Conservation (phyloP, 2,329 filamentous ascomycete species). For the Xylaria sp. region DNA sequence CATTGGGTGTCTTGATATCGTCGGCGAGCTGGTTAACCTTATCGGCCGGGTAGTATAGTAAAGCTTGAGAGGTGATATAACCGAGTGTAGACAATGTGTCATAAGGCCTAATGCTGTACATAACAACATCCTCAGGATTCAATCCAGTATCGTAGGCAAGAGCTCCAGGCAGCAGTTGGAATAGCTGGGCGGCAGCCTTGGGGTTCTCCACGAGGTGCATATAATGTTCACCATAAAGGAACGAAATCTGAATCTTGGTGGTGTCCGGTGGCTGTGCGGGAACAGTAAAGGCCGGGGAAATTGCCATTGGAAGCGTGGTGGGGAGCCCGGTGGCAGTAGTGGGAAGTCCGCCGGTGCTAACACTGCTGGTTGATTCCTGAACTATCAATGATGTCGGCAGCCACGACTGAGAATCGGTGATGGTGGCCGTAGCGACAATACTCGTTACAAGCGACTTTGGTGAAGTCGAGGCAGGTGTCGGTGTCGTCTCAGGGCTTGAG, state of each 20-base stretch:
- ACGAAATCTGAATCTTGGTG: constrained; percentile 81
- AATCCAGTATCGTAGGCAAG: constrained; percentile 70
- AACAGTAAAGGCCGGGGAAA: constrained; percentile 69
- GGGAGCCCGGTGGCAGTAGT: constrained; percentile 63
- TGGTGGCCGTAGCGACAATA: constrained; percentile 50
- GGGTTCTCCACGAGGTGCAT: constrained; percentile 75
- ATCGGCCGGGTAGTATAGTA: constrained; percentile 75
- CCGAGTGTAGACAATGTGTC: constrained; percentile 72
- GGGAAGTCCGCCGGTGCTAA: constrained; percentile 46
- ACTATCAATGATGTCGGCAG: constrained; percentile 68
- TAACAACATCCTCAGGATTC: constrained; percentile 59
- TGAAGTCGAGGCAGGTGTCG: constrained; percentile 24
- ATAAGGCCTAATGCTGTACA: constrained; percentile 76
- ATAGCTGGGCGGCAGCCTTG: constrained; percentile 82
- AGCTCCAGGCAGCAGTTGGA: constrained; percentile 75
- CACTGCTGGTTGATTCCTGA: constrained; percentile 51
- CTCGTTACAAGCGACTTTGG: constrained; percentile 42
- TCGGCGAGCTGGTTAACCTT: constrained; percentile 71
- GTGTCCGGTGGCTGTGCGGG: constrained; percentile 64
- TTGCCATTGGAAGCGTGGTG: constrained; percentile 72
- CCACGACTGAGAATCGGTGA: constrained; percentile 52
- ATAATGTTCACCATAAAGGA: constrained; percentile 82
- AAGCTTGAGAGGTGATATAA: constrained; percentile 81
- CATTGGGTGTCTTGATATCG: constrained; percentile 73
- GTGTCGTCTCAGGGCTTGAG: constrained; percentile 21